Percentiles rank a stretch among this genome's conserved stretches.
These are phyloP conservation scores for Ramaria sp. DNA, from an alignment of 768 basidiomycete genomes.

Conservation along the genomic window DNA sequence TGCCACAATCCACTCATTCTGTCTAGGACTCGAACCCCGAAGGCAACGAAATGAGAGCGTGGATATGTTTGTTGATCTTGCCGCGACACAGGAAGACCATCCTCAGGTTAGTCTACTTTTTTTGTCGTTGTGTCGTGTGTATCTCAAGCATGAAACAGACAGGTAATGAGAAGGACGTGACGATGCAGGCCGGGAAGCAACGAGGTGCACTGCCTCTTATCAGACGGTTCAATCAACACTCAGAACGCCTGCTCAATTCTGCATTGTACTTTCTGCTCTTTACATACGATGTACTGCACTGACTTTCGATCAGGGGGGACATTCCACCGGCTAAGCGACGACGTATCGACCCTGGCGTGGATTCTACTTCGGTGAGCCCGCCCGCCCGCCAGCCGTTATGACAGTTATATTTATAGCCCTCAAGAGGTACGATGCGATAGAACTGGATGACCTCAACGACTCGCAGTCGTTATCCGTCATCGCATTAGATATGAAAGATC, in stretches of 20 bases:
- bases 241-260: slow-evolving; percentile 75
- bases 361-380: neutral
- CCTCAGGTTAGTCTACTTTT: slow-evolving; percentile 45
- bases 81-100: slow-evolving; percentile 86
- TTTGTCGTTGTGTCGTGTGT: neutral
- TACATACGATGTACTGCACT: neutral
- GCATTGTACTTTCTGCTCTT: slow-evolving; percentile 42
- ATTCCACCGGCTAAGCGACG: slow-evolving; percentile 49
- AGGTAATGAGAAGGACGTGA: slow-evolving; percentile 81
- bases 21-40: slow-evolving; percentile 67
- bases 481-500: slow-evolving; percentile 77
- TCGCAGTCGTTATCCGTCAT: slow-evolving; percentile 57
- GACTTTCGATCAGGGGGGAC: slow-evolving; percentile 36
- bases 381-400: neutral
- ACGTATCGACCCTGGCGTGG: slow-evolving; percentile 28
- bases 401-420: neutral
- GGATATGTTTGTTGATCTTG: slow-evolving; percentile 74
- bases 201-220: slow-evolving; percentile 84
- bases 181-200: slow-evolving; percentile 93
- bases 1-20: slow-evolving; percentile 10
- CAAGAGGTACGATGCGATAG: slow-evolving; percentile 41
- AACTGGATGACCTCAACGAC: slow-evolving; percentile 77
- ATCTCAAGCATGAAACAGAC: slow-evolving; percentile 39
- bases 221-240: slow-evolving; percentile 96
- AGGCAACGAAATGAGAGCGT: slow-evolving; percentile 53